Percentiles rank a stretch among this genome's conserved stretches.
Conservation (phyloP, 2,329 filamentous ascomycete species). For the Stagonosporopsis chrysanthemi region DNA sequence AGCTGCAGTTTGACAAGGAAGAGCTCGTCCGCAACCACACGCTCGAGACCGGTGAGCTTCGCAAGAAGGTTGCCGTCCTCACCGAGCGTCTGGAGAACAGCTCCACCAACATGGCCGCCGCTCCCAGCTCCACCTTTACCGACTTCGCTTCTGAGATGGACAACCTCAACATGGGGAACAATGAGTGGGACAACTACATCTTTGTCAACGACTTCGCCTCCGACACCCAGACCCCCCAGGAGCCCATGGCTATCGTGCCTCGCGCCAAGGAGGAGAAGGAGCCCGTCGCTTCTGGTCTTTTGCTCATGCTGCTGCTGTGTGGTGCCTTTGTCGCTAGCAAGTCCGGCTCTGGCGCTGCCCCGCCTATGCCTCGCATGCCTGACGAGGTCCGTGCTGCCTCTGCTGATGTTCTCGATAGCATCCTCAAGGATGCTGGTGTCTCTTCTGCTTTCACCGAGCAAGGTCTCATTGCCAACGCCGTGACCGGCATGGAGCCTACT, state of each 20-base stretch:
- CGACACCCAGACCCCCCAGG: conserved; percentile 55
- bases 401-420: conserved; percentile 77
- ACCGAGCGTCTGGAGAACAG: conserved; percentile 72
- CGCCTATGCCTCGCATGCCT: conserved; percentile 77
- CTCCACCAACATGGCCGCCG: conserved; percentile 54
- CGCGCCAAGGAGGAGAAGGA: conserved; percentile 58
- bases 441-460: conserved; percentile 48
- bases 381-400: conserved; percentile 82
- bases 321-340: conserved; percentile 96
- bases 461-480: conserved; percentile 61
- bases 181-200: conserved; percentile 81
- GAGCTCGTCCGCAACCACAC: conserved; percentile 89
- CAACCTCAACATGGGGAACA: conserved; percentile 77
- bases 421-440: conserved; percentile 81
- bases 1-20: conserved; percentile 84
- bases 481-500: conserved; percentile 50
- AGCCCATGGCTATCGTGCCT: conserved; percentile 52
- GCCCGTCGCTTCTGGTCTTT: conserved; percentile 78
- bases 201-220: conserved; percentile 76
- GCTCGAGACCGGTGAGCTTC: conserved; percentile 86
- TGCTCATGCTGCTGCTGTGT: conserved; percentile 95
- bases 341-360: conserved; percentile 72
- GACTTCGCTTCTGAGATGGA: conserved; percentile 83
- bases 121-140: conserved; percentile 68
- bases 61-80: conserved; percentile 89